Evolutionary conservation across 2,329 filamentous ascomycete genomes (phyloP).

Genomic region (Ilyonectria robusta): DNA sequence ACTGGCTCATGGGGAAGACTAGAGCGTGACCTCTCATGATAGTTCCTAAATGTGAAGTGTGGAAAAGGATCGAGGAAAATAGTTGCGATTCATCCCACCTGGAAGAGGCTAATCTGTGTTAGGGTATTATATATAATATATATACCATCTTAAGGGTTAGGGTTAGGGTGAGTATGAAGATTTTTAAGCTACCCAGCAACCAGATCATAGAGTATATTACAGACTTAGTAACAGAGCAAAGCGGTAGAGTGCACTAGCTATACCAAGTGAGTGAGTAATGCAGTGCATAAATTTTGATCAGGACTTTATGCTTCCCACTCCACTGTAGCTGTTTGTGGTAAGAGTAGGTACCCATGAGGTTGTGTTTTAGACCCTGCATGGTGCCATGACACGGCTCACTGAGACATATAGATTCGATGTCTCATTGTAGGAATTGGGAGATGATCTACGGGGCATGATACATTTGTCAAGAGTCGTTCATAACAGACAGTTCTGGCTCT

Average conservation of each 20-base stretch:
- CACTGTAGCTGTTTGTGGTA: not conserved
- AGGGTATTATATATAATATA: too few species aligned
- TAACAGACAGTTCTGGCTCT: not conserved
- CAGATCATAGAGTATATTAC: too few species aligned
- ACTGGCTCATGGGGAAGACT: not conserved
- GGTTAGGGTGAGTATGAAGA: too few species aligned
- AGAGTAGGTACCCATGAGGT: not conserved
- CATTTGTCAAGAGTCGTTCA: not conserved
- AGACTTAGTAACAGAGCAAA: too few species aligned
- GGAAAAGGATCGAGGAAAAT: not conserved
- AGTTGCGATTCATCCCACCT: not conserved
- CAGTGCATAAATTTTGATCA: too few species aligned
- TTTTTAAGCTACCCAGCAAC: too few species aligned
- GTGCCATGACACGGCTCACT: not conserved
- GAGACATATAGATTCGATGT: not conserved
- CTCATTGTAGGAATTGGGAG: not conserved
- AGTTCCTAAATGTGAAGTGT: not conserved
- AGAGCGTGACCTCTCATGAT: not conserved
- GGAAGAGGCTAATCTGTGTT: not conserved
- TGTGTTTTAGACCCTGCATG: not conserved
- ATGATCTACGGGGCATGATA: not conserved
- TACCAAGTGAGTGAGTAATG: too few species aligned
- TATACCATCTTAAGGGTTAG: too few species aligned
- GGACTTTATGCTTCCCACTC: too few species aligned
- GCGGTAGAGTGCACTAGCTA: too few species aligned